Percentiles rank a stretch among this genome's conserved stretches.
These are phyloP conservation scores for Trichoderma aggressivum DNA, from an alignment of 2,329 filamentous ascomycete species.

Conservation along the genomic window DNA sequence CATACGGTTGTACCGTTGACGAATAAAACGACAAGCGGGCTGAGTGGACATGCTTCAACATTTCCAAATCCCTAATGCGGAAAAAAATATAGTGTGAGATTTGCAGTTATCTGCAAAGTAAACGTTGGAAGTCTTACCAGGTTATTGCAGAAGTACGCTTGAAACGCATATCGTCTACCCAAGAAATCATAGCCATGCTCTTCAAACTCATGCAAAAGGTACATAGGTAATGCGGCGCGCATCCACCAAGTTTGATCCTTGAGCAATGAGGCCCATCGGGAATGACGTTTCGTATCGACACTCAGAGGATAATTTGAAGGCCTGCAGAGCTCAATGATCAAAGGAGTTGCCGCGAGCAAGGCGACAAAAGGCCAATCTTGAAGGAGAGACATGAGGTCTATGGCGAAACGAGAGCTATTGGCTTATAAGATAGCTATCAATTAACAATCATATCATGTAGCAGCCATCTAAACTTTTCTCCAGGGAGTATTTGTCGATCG, in stretches of 20 bases:
- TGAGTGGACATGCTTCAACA: not conserved
- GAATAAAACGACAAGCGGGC: not conserved
- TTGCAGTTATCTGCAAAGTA: not conserved
- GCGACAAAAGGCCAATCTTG: not conserved
- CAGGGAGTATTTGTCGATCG: too few relatives aligned
- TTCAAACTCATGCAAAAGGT: slow-evolving; percentile 10
- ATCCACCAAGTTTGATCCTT: slow-evolving; percentile 1
- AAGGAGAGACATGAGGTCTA: not conserved
- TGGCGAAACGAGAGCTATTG: not conserved
- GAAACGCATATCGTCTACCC: slow-evolving; percentile 5
- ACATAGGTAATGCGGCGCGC: not conserved
- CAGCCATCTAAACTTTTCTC: not conserved
- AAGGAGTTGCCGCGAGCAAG: not conserved
- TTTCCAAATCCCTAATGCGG: not conserved
- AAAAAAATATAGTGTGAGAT: not conserved
- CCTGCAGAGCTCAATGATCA: not conserved
- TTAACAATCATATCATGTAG: not conserved
- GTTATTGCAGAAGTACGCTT: not conserved
- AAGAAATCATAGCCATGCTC: slow-evolving; percentile 10
- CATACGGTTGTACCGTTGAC: slow-evolving; percentile 4
- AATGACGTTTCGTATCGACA: not conserved
- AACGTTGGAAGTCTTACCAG: not conserved
- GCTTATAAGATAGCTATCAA: not conserved
- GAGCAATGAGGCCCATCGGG: not conserved
- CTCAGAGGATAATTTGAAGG: not conserved